Percentiles rank a stretch among this genome's conserved stretches.
Evolutionary conservation across 2,329 filamentous ascomycete species (phyloP).

Genomic region (Neonectria punicea): DNA sequence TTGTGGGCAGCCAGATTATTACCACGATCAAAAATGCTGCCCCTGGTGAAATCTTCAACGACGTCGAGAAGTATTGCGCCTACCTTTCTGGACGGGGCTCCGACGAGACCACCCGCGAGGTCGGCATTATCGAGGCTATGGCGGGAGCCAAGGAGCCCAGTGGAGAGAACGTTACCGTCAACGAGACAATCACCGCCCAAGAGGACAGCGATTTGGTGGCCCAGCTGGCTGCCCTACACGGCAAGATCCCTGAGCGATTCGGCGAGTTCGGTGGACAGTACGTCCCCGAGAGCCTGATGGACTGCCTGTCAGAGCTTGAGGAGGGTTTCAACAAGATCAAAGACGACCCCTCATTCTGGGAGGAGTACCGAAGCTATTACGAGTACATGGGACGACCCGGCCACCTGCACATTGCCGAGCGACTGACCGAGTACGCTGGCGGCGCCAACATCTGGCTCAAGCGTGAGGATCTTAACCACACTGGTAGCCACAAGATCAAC

Average conservation of each 20-base stretch:
- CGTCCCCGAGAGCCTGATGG: constrained; percentile 97
- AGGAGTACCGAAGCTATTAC: constrained; percentile 95
- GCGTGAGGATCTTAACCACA: constrained; percentile 97
- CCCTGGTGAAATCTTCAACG: constrained; percentile 61
- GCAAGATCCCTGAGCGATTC: constrained; percentile 84
- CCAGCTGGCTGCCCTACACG: constrained; percentile 84
- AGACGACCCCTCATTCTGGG: constrained; percentile 93
- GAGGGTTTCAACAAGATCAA: constrained; percentile 88
- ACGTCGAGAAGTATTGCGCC: constrained; percentile 88
- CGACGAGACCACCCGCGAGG: constrained; percentile 66
- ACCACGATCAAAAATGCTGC: constrained; percentile 68
- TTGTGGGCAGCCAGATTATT: constrained; percentile 96
- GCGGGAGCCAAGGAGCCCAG: constrained; percentile 59
- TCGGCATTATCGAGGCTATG: constrained; percentile 76
- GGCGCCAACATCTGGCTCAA: constrained; percentile 98
- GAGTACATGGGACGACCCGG: constrained; percentile 97
- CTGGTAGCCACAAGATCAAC: constrained; percentile 99
- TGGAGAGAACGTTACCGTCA: constrained; percentile 60
- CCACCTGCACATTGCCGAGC: constrained; percentile 87
- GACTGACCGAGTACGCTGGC: constrained; percentile 87
- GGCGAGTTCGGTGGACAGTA: constrained; percentile 98
- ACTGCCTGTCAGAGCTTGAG: constrained; percentile 91
- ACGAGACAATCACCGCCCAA: constrained; percentile 65
- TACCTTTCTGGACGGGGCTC: constrained; percentile 65
- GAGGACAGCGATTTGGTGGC: constrained; percentile 74